These are phyloP conservation scores for Gynandropsis gynandra DNA, from an alignment of 345 rosid species.

Conservation along the genomic window DNA sequence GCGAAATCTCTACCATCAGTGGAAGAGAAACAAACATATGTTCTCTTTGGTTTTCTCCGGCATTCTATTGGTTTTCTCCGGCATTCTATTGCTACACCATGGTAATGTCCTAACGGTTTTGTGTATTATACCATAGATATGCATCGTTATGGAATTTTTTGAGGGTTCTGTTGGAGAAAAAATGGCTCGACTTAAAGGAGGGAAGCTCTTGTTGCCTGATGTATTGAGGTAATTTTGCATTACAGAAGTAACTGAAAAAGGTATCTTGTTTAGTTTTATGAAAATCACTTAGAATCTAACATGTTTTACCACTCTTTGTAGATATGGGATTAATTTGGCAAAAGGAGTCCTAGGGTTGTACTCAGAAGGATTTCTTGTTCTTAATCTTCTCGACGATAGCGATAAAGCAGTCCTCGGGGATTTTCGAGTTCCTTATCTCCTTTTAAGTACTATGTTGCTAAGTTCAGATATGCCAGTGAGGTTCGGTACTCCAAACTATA, in stretches of 20 bases:
- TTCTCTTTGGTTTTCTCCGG: constrained; percentile 2
- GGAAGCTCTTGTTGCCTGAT: constrained; percentile 57
- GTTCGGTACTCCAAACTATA: constrained; percentile 88
- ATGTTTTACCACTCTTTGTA: constrained; percentile 31
- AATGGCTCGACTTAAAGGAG: constrained; percentile 73
- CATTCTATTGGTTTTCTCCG: too few species aligned
- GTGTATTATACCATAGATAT: constrained; percentile 40
- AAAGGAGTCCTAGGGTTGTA: constrained; percentile 64
- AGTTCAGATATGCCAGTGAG: constrained; percentile 54
- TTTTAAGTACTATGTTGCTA: constrained; percentile 60
- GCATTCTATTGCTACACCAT: not conserved
- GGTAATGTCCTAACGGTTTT: not conserved
- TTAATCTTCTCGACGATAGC: constrained; percentile 62
- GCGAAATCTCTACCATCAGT: constrained; percentile 61
- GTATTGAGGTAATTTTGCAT: constrained; percentile 52
- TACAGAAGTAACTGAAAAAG: not conserved
- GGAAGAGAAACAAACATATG: constrained; percentile 51
- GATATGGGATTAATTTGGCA: constrained; percentile 69
- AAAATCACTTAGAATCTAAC: too few species aligned
- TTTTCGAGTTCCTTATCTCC: constrained; percentile 64
- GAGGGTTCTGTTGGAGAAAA: constrained; percentile 87
- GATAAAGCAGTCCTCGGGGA: constrained; percentile 73
- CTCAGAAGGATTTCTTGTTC: constrained; percentile 55
- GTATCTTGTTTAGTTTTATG: constrained; percentile 10
- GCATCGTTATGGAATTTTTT: constrained; percentile 71